A percentile compares a stretch with the other conserved stretches of the same genome.
phyloP scores from a whole-genome alignment of 345 rosid genomes.

The Citrus sp. region DNA sequence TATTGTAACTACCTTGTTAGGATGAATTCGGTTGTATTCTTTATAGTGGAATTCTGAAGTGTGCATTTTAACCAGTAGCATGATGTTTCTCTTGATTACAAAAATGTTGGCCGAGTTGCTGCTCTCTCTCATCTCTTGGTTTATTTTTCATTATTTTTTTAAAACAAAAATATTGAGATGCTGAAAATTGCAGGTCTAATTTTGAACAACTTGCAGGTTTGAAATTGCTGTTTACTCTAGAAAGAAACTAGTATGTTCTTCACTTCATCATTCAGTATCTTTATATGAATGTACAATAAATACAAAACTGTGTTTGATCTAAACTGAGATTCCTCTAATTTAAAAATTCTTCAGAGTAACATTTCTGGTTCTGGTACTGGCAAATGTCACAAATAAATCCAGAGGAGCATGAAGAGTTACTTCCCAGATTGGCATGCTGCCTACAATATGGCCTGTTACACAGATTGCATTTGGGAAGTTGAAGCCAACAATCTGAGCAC shows the following conservation, averaged over 20 bases:
- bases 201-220: neutral
- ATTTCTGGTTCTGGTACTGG: slow-evolving; percentile 8
- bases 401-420: slow-evolving; percentile 9
- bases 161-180: neutral
- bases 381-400: slow-evolving; percentile 62
- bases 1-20: slow-evolving; percentile 20
- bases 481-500: slow-evolving; percentile 72
- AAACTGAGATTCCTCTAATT: neutral
- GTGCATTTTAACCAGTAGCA: slow-evolving; percentile 9
- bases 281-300: neutral
- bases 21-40: slow-evolving; percentile 23
- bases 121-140: neutral
- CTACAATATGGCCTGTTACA: slow-evolving; percentile 75
- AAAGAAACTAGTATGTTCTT: neutral
- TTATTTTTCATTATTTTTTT: neutral
- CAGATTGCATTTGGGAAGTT: slow-evolving; percentile 60
- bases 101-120: neutral
- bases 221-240: neutral
- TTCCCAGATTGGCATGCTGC: slow-evolving; percentile 26
- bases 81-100: slow-evolving; percentile 2
- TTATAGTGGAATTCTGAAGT: slow-evolving; percentile 14
- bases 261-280: neutral
- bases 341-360: neutral
- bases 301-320: neutral
- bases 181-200: neutral